phyloP scores from a whole-genome alignment of 202 grass and related monocot genomes.

The Sporobolus alterniflorus region DNA sequence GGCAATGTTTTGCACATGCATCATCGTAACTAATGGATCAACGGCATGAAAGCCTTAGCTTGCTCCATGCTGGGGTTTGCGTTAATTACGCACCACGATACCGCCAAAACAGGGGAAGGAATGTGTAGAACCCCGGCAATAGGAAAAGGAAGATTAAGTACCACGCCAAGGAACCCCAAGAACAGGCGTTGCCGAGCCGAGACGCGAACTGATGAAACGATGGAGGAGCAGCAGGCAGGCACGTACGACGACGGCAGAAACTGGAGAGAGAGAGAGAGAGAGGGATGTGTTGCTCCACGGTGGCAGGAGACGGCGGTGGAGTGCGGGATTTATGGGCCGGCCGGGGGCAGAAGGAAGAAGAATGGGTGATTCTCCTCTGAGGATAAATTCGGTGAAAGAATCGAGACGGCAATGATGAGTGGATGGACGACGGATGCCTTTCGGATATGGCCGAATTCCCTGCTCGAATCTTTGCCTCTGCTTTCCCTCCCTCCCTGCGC shows the following conservation, averaged over 20 bases:
- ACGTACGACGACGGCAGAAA: neutral
- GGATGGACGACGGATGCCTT: slow-evolving; percentile 53
- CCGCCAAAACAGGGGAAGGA: neutral
- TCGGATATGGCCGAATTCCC: slow-evolving; percentile 65
- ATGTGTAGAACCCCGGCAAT: neutral
- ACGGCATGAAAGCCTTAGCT: neutral
- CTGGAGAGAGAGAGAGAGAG: neutral
- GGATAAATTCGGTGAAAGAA: slow-evolving; percentile 27
- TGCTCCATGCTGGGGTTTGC: neutral
- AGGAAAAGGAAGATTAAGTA: slow-evolving; percentile 9
- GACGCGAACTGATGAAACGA: neutral
- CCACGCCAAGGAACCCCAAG: slow-evolving; percentile 18
- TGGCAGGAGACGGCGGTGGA: slow-evolving; percentile 22
- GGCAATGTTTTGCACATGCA: neutral
- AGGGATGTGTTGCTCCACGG: slow-evolving; percentile 40
- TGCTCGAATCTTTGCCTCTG: slow-evolving; percentile 33
- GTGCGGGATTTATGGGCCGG: slow-evolving; percentile 42
- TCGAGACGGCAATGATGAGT: slow-evolving; percentile 6
- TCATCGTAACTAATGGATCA: neutral
- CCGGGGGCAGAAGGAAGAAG: neutral
- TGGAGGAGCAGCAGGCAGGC: neutral
- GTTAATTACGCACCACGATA: neutral
- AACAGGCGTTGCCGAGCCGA: neutral
- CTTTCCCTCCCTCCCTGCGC: neutral
- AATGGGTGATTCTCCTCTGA: neutral